Evolutionary conservation across 2,329 filamentous ascomycete species (phyloP), one percentile per base, ranked within the genome.

Genomic region (Atkinsonella hypoxylon): DNA sequence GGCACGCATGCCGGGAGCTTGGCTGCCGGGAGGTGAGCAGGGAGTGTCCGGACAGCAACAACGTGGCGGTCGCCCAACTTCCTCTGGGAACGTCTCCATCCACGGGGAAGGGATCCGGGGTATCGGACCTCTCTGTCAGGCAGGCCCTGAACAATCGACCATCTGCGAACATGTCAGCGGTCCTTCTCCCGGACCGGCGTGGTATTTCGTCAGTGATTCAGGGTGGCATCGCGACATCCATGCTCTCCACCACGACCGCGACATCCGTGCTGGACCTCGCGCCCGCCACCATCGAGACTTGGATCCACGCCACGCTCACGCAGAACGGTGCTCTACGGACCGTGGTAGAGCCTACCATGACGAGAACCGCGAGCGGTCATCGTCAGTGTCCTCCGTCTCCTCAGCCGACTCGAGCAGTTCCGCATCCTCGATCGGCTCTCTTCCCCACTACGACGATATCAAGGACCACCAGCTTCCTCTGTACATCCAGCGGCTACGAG

Each of bases 401-500:
- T 70, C 66, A 0, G 55, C 54, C 0, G 66, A 65, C 0, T 67
- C 66, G 1, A 63, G 63, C 8, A 63, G 60, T 18, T 69, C 66
- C 1, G 62, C 56, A 3, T 69, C 66, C 0, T 75, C 73, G 2
- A 62, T 79, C 49, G 76, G 72, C 36, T 79, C 76, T 2, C 72
- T 82, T 1, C 75, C 77, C 0, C 70, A 75, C 49, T 74, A 74
- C 57, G 73, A 79, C 51, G 70, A 75, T 41, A 64, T 81, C 2
- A 62, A 61, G 12, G 71, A 73, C 48, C 58, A 64, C 17, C 76
- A 79, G 59, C 64, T 81, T 1, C 70, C 74, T 1, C 53, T 72
- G 1, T 70, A 72, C 13, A 68, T 68, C 44, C 59, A 66, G 12
- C 68, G 68, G 3, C 64, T 82, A 15, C 56, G 66, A 20, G 61